These are phyloP conservation scores for Neurospora tetraspora DNA, from an alignment of 495 filamentous ascomycete genomes.

Conservation along the genomic window DNA sequence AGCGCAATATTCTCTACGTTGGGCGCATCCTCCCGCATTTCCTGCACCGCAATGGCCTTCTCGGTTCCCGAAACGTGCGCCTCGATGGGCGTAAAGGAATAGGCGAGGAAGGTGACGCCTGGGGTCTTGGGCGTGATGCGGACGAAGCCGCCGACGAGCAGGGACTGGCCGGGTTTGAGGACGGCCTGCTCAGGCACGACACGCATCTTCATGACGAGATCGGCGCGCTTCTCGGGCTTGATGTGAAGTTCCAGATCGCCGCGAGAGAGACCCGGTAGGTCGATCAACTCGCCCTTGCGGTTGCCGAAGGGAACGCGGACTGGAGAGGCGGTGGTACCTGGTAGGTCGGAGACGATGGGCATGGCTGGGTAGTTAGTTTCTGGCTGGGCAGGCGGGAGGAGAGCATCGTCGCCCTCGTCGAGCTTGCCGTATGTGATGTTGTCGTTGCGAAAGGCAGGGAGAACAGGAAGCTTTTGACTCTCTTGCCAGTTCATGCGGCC, in stretches of 20 bases:
- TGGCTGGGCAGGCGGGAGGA: constrained; percentile 64
- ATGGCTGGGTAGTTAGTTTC: constrained; percentile 69
- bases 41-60: constrained; percentile 63
- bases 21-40: constrained; percentile 38
- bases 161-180: constrained; percentile 68
- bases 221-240: constrained; percentile 45
- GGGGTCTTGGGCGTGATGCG: constrained; percentile 64
- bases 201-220: constrained; percentile 68
- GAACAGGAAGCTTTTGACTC: constrained; percentile 22
- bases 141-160: constrained; percentile 80
- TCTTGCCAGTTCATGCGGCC: constrained; percentile 43
- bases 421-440: neutral
- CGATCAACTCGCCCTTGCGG: constrained; percentile 84
- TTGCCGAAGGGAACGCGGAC: constrained; percentile 82
- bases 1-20: constrained; percentile 49
- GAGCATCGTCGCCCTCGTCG: constrained; percentile 20
- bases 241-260: constrained; percentile 61
- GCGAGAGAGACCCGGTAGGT: constrained; percentile 74
- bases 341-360: constrained; percentile 74
- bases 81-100: constrained; percentile 66
- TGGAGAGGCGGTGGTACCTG: constrained; percentile 89
- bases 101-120: constrained; percentile 47
- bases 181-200: constrained; percentile 54
- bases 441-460: constrained; percentile 16
- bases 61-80: constrained; percentile 66